A percentile compares a stretch with the other conserved stretches of the same genome.
Evolutionary conservation across 192 early-diverging fungal species (phyloP).

Genomic region (Coemansia aciculifera): DNA sequence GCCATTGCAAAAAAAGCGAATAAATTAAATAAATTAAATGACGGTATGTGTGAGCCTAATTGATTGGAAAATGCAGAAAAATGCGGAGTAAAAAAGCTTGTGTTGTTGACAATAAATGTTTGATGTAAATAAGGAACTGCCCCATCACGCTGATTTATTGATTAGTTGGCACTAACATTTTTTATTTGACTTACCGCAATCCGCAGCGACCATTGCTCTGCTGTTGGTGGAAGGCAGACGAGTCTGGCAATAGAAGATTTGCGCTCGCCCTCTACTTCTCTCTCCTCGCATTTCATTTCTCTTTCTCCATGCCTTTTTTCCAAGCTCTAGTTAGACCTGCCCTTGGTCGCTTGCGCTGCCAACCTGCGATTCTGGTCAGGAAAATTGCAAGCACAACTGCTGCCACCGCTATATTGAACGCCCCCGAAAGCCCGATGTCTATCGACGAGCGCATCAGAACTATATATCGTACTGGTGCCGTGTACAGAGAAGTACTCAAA

Average conservation of each 20-base stretch:
- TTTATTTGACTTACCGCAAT: not conserved
- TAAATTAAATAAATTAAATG: not conserved
- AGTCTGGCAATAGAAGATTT: not conserved
- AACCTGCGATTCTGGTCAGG: too few relatives aligned
- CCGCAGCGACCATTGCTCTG: not conserved
- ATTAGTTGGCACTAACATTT: not conserved
- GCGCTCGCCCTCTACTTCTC: not conserved
- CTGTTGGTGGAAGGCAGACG: not conserved
- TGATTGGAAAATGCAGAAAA: not conserved
- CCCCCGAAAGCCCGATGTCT: not conserved
- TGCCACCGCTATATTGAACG: too few relatives aligned
- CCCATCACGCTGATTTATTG: not conserved
- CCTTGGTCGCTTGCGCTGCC: not conserved
- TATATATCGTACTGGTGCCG: not conserved
- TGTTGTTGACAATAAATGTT: not conserved
- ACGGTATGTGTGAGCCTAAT: not conserved
- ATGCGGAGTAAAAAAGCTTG: not conserved
- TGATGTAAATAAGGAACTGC: not conserved
- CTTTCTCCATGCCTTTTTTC: not conserved
- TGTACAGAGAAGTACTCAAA: constrained; percentile 10
- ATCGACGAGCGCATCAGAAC: not conserved
- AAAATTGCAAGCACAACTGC: too few relatives aligned
- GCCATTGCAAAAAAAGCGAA: not conserved
- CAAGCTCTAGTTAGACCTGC: not conserved
- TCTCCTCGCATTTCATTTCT: not conserved